phyloP scores from a whole-genome alignment of 345 rosid species.

The Nasturtium officinale region DNA sequence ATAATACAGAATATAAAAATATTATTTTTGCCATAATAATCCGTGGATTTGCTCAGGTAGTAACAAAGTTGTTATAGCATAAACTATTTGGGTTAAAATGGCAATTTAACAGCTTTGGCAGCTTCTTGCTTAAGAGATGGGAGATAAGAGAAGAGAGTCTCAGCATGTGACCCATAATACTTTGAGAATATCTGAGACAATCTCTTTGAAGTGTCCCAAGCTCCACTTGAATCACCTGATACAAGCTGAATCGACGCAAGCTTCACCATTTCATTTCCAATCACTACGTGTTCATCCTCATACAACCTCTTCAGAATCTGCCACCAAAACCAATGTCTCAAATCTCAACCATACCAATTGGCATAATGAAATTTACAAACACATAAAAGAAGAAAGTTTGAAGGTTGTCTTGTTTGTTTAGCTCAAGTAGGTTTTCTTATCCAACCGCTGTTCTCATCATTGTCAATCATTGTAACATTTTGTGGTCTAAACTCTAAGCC shows the following conservation, averaged over 20 bases:
- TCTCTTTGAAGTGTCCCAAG: slow-evolving; percentile 49
- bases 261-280: slow-evolving; percentile 82
- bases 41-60: too few relatives aligned
- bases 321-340: slow-evolving; percentile 27
- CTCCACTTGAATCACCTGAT: slow-evolving; percentile 49
- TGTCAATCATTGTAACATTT: not conserved
- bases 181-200: slow-evolving; percentile 48
- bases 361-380: not conserved
- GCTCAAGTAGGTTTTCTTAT: slow-evolving; percentile 8
- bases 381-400: not conserved
- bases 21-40: too few relatives aligned
- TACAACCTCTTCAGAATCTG: slow-evolving; percentile 76
- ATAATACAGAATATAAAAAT: too few relatives aligned
- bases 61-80: too few relatives aligned
- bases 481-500: slow-evolving; percentile 12
- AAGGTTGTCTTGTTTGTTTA: not conserved
- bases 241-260: slow-evolving; percentile 65
- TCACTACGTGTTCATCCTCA: slow-evolving; percentile 60
- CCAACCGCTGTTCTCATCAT: not conserved
- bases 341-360: not conserved
- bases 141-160: slow-evolving; percentile 53
- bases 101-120: slow-evolving; percentile 22
- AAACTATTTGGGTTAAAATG: slow-evolving; percentile 1
- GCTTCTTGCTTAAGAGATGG: slow-evolving; percentile 44
- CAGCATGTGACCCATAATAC: slow-evolving; percentile 63